Conservation (phyloP, 176 grass and related monocot genomes). For the Oryza longistaminata region DNA sequence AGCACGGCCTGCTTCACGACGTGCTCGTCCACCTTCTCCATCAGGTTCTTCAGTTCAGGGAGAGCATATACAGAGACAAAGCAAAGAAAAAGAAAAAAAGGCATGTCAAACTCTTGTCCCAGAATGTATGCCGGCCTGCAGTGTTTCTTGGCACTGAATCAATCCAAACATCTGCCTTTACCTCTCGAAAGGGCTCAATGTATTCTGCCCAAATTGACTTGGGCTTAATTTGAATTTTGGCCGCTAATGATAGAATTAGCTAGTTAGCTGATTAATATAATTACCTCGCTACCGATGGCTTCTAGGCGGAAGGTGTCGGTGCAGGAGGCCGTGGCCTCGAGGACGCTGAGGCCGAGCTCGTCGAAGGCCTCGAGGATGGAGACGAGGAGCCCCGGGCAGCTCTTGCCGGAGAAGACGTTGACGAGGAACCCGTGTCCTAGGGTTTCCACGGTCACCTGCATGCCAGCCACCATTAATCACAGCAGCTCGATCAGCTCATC, state of each 20-base stretch:
- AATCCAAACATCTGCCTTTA: background rate
- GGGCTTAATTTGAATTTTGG: background rate
- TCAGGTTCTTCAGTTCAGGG: slow-evolving; percentile 48
- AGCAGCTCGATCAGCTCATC: slow-evolving; percentile 11
- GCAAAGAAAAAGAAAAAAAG: background rate
- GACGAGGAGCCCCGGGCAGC: slow-evolving; percentile 80
- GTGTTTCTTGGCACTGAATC: background rate
- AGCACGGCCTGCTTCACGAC: slow-evolving; percentile 82
- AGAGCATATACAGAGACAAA: background rate
- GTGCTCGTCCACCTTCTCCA: slow-evolving; percentile 61
- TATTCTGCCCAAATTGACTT: background rate
- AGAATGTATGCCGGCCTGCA: background rate
- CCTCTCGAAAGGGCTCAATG: background rate
- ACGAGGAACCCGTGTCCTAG: slow-evolving; percentile 86
- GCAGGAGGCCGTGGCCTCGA: slow-evolving; percentile 85
- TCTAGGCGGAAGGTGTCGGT: slow-evolving; percentile 73
- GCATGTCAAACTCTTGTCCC: background rate
- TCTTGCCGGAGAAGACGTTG: slow-evolving; percentile 78
- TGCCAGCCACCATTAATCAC: background rate
- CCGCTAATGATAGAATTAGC: background rate
- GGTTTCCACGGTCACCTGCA: slow-evolving; percentile 87
- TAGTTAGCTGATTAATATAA: background rate
- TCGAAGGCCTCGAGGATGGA: slow-evolving; percentile 84
- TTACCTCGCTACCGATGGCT: slow-evolving; percentile 78
- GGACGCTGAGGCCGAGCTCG: slow-evolving; percentile 81